Percentiles rank a stretch among this genome's conserved stretches.
Evolutionary conservation across 2,329 filamentous ascomycete species (phyloP).

Genomic region (Metarhizium sp.): DNA sequence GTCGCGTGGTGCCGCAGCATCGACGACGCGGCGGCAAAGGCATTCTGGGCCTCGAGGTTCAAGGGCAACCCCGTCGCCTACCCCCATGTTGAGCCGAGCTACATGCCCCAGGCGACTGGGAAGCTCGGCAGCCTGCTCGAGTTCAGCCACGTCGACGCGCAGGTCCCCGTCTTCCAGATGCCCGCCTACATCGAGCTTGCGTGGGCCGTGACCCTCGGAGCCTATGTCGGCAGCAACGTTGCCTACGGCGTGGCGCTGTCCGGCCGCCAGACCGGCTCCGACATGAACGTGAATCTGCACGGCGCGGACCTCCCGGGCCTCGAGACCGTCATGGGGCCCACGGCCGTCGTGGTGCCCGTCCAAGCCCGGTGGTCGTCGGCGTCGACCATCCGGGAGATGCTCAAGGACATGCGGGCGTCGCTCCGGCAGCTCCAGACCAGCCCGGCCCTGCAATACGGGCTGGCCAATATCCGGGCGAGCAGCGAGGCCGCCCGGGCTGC

Average conservation of each 20-base stretch:
- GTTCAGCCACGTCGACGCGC: background rate
- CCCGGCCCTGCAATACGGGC: background rate
- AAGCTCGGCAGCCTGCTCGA: background rate
- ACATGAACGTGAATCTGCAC: background rate
- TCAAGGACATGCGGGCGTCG: background rate
- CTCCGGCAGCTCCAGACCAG: conserved; percentile 1
- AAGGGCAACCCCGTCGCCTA: background rate
- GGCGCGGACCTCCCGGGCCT: background rate
- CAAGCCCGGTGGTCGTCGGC: conserved; percentile 1
- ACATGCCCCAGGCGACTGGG: background rate
- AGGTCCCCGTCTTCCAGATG: background rate
- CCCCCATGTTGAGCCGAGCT: background rate
- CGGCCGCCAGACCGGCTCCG: background rate
- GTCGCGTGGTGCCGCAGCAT: background rate
- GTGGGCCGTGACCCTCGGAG: conserved; percentile 5
- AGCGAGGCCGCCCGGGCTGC: background rate
- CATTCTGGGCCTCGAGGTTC: conserved; percentile 1
- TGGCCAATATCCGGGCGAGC: background rate
- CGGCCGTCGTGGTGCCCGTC: conserved; percentile 3
- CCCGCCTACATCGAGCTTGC: conserved; percentile 5
- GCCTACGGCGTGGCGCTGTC: conserved; percentile 4
- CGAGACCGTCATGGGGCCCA: conserved; percentile 3
- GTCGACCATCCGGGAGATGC: conserved; percentile 2
- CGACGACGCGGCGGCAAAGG: background rate
- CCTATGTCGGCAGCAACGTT: conserved; percentile 5